Conservation (phyloP, 768 basidiomycete genomes). For the Leccinum aurantiacum region DNA sequence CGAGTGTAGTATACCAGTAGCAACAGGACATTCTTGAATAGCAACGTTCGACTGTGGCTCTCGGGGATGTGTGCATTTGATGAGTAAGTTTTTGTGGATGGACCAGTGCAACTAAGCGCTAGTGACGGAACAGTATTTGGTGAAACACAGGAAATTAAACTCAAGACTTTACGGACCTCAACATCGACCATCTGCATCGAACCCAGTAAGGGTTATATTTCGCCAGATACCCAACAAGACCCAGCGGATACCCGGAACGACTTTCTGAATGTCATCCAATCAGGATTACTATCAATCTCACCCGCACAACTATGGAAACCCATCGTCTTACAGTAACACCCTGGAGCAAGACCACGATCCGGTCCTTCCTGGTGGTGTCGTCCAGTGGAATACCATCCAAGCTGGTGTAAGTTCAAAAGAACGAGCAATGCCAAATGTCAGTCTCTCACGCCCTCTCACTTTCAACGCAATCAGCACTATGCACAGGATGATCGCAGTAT, state of each 20-base stretch:
- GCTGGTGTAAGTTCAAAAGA: constrained; percentile 27
- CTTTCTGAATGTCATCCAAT: constrained; percentile 24
- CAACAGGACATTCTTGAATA: not conserved
- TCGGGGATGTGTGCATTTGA: not conserved
- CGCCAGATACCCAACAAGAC: constrained; percentile 17
- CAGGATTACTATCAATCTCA: constrained; percentile 25
- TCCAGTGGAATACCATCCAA: constrained; percentile 22
- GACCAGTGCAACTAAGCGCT: constrained; percentile 1
- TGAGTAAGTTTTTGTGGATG: not conserved
- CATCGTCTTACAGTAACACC: constrained; percentile 6
- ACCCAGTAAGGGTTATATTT: constrained; percentile 2
- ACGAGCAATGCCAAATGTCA: constrained; percentile 34
- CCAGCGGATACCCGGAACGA: constrained; percentile 18
- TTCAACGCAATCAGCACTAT: constrained; percentile 10
- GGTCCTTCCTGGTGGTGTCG: constrained; percentile 24
- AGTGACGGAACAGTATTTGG: not conserved
- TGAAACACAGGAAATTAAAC: not conserved
- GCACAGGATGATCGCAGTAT: constrained; percentile 23
- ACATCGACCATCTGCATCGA: constrained; percentile 9
- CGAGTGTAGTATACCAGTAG: not conserved
- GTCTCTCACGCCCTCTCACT: constrained; percentile 23
- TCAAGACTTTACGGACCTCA: not conserved
- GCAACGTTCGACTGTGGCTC: not conserved
- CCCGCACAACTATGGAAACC: constrained; percentile 16
- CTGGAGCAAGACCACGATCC: constrained; percentile 34